A percentile compares a stretch with the other conserved stretches of the same genome.
These are phyloP conservation scores for Xylaria digitata DNA, from an alignment of 2,329 filamentous ascomycete species.

Conservation along the genomic window DNA sequence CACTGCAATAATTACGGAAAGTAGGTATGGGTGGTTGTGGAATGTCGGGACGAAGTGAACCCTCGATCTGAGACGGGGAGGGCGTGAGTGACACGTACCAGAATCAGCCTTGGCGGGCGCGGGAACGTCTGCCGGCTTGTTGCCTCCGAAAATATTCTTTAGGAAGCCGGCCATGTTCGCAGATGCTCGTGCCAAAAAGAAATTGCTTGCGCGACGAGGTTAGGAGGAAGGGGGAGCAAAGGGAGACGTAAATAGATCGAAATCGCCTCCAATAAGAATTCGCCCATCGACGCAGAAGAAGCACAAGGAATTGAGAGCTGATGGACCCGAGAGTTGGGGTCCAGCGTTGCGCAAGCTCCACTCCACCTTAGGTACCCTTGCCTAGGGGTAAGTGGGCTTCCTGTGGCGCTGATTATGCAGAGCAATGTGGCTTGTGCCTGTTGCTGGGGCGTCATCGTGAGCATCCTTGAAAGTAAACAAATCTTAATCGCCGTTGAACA, in stretches of 20 bases:
- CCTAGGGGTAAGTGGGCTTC: background rate
- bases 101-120: constrained; percentile 67
- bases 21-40: background rate
- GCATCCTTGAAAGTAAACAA: constrained; percentile 42
- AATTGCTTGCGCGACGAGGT: constrained; percentile 40
- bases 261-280: constrained; percentile 31
- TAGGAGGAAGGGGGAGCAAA: constrained; percentile 28
- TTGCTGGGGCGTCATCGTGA: constrained; percentile 29
- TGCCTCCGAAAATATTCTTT: constrained; percentile 76
- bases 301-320: constrained; percentile 29
- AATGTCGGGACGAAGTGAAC: background rate
- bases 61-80: constrained; percentile 3
- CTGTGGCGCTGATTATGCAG: constrained; percentile 31
- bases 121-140: constrained; percentile 67
- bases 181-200: constrained; percentile 40
- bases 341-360: constrained; percentile 22
- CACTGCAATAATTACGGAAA: constrained; percentile 2
- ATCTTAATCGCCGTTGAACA: constrained; percentile 2
- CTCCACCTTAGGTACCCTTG: constrained; percentile 14
- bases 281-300: constrained; percentile 24
- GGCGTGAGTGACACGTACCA: constrained; percentile 61
- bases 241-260: constrained; percentile 26
- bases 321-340: constrained; percentile 35
- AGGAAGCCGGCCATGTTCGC: constrained; percentile 68
- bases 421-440: constrained; percentile 8